Evolutionary conservation across 345 rosid species (phyloP), one percentile per base, ranked within the genome.

Genomic region (Reutealis trisperma): DNA sequence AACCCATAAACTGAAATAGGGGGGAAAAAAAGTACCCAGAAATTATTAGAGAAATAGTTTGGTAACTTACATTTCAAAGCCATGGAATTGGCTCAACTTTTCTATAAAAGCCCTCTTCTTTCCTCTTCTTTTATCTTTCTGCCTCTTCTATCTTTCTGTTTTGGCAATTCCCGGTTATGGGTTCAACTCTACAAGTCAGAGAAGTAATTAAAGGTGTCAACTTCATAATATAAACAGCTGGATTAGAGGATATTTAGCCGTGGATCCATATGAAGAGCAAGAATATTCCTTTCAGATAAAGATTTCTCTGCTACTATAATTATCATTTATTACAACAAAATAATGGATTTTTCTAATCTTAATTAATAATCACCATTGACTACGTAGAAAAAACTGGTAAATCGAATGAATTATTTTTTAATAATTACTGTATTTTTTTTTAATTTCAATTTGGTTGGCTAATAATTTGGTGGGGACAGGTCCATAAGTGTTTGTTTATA

Each of bases 281-380:
- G 79, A 76, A 76, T 76, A 76, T 76, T 76, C 79, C 74, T 47
- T 68, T 18, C 0, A 52, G 54, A 75, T 27, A 27, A 27, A 27
- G 30, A 27, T 27, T n/a, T n/a, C n/a, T 27, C 30, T 27, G 30
- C 45, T 42, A 5, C 45, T 42, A 42, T 42, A 42, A 42, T 42
- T 42, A 5, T 42, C 45, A 42, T 42, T 42, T 42, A 42, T 42
- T 4, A 42, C 45, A 5, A 27, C 9, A 1, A 42, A 8, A 42
- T 42, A 42, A 42, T 42, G 45, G 9, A 42, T 42, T 42, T 42
- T 42, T 47, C 51, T 47, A 12, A 9, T 47, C 1, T 47, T 47
- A 47, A 47, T 47, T 47, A 47, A 47, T 37, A 47, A 47, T 47
- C 51, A 47, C 51, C 51, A 47, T 12, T 47, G 51, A 47, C 4